Conservation (phyloP, 208 protist species). For the Naegleria gruberi region DNA sequence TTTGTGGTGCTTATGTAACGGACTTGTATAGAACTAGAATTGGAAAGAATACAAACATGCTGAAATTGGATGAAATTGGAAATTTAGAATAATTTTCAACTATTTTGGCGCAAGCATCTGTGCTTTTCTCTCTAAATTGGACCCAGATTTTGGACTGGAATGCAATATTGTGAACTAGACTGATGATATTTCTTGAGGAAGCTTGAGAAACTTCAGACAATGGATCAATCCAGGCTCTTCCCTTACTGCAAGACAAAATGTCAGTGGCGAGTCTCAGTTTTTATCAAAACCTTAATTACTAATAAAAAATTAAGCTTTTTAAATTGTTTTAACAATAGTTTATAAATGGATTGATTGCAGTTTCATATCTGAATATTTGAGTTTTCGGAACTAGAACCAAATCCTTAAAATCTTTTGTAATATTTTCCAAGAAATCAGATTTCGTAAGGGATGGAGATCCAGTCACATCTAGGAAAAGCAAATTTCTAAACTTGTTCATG, state of each 20-base stretch:
- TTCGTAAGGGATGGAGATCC: background rate
- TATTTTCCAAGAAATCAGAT: background rate
- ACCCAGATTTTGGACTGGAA: no score
- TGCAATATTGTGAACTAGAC: no score
- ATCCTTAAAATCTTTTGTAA: background rate
- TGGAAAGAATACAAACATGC: background rate
- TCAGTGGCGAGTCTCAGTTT: conserved; percentile 94
- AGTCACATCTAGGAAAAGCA: background rate
- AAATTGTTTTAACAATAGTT: no score
- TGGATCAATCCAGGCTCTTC: conserved; percentile 95
- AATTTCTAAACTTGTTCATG: background rate
- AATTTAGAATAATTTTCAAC: background rate
- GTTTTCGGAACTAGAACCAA: background rate
- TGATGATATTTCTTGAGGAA: conserved; percentile 89
- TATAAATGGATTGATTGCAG: background rate
- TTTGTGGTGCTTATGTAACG: background rate
- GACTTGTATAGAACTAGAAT: background rate
- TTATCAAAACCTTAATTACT: conserved; percentile 68
- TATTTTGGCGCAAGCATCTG: no score
- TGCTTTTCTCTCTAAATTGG: no score
- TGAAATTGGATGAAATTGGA: background rate
- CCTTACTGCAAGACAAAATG: conserved; percentile 94
- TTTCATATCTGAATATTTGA: background rate
- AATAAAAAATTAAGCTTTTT: no score
- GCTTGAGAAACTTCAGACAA: conserved; percentile 87